These are phyloP conservation scores for Monosporascus sp. DNA, from an alignment of 2,329 filamentous ascomycete genomes.

Conservation along the genomic window DNA sequence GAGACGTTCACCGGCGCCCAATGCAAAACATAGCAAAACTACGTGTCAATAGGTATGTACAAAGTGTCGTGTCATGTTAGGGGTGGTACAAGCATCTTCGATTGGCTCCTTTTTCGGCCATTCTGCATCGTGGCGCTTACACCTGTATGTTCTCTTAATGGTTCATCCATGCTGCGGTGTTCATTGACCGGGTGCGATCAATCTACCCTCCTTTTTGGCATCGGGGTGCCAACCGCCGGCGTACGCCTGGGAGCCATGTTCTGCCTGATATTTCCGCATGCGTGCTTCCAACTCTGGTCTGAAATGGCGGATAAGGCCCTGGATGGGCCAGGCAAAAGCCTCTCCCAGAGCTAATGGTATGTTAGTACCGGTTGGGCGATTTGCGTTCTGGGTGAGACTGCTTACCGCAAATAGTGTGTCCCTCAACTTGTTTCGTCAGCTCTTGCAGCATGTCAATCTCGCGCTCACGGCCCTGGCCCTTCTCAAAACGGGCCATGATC, in stretches of 20 bases:
- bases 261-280: constrained; percentile 72
- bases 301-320: constrained; percentile 97
- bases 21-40: background rate
- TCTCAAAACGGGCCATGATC: constrained; percentile 96
- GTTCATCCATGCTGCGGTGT: constrained; percentile 7
- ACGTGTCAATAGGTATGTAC: constrained; percentile 13
- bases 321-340: constrained; percentile 97
- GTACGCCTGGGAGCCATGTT: constrained; percentile 67
- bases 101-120: constrained; percentile 2
- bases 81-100: constrained; percentile 7
- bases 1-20: too few relatives aligned
- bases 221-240: constrained; percentile 85
- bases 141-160: constrained; percentile 3
- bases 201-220: constrained; percentile 68
- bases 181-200: constrained; percentile 89
- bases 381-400: constrained; percentile 12
- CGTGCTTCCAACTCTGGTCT: constrained; percentile 89
- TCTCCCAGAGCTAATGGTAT: constrained; percentile 69
- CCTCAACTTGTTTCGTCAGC: constrained; percentile 98
- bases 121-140: constrained; percentile 7
- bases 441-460: constrained; percentile 99
- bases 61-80: constrained; percentile 12
- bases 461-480: constrained; percentile 77
- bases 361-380: constrained; percentile 20
- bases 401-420: constrained; percentile 94